Base-by-base conservation (phyloP, 805 yeast genomes). In the Metschnikowia dekortorum region DNA sequence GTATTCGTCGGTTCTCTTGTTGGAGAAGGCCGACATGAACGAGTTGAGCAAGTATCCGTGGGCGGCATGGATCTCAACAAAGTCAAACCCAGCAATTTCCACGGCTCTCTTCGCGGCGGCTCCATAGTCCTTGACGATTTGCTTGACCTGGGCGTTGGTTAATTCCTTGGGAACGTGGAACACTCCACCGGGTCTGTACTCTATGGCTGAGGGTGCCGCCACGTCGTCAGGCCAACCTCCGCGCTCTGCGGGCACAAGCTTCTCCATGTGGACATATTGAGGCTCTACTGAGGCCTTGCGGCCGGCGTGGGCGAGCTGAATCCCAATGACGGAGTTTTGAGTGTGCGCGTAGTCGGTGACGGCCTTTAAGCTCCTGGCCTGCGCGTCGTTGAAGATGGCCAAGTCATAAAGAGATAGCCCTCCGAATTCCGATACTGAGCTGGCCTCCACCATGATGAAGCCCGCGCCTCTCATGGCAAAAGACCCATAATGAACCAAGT, bases 401-500 rank as follows among this genome's bases (percentile, higher is more conserved):
- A 60, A 56, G 10, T 45, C 55, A n/a, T 36, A 37, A 6, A 35
- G 26, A 39, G 43, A 46, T 10, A 47, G 48, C 1, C 61, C 59
- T 44, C 71, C 70, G 70, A 63, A 49, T 1, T 67, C 59, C 10
- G 80, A 67, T 11, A 74, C 73, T 57, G 71, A 73, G 1, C 85
- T 76, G 10, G 82, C 89, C 62, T 85, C 90, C 8, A 84, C 68
- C 55, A 82, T 76, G 32, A 84, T 54, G 53, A 85, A 64, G n/a
- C 87, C 76, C 16, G 89, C 89, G 16, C 79, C 78, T 49, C 67
- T 65, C 43, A 67, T 59, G 0, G 88, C 75, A 56, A 88, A 72
- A 58, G 81, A 80, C 28, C 61, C 69, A 59, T 85, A 85, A 63
- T 84, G 82, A 52, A 75, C 68, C n/a, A 66, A 61, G 53, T 75